Conservation (phyloP, 2,329 filamentous ascomycete genomes). For the Fusarium dimerum region DNA sequence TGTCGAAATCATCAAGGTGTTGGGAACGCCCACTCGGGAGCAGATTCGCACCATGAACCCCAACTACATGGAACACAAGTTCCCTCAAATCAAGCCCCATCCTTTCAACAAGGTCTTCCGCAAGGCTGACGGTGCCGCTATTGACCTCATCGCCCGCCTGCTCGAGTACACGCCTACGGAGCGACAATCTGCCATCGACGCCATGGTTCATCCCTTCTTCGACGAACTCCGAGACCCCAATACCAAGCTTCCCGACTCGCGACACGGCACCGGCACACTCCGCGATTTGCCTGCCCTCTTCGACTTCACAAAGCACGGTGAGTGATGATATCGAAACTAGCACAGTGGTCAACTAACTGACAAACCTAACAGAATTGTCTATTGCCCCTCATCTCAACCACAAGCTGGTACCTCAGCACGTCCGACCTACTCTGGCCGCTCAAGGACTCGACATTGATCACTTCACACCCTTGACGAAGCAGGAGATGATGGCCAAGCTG, state of each 20-base stretch:
- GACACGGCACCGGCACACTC: conserved; percentile 77
- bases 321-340: conserved; percentile 31
- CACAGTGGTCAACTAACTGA: conserved; percentile 12
- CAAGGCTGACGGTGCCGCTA: conserved; percentile 89
- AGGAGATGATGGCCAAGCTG: conserved; percentile 96
- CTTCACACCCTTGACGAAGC: conserved; percentile 85
- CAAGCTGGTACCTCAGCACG: conserved; percentile 83
- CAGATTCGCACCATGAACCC: conserved; percentile 99
- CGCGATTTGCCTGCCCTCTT: conserved; percentile 87
- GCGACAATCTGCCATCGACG: conserved; percentile 87
- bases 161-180: conserved; percentile 98
- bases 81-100: conserved; percentile 99
- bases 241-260: conserved; percentile 90
- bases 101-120: conserved; percentile 99
- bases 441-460: conserved; percentile 91
- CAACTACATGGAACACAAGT: conserved; percentile 99
- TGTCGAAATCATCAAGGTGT: conserved; percentile 98
- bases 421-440: conserved; percentile 70
- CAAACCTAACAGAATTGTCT: conserved; percentile 73
- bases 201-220: conserved; percentile 98
- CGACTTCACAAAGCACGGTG: conserved; percentile 93
- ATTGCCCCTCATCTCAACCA: conserved; percentile 87
- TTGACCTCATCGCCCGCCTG: conserved; percentile 90
- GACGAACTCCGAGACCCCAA: conserved; percentile 92
- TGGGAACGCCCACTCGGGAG: conserved; percentile 93